Percentiles rank a stretch among this genome's conserved stretches.
These are phyloP conservation scores for Calonectria pseudoreteaudii DNA, from an alignment of 2,329 filamentous ascomycete species.

Conservation along the genomic window DNA sequence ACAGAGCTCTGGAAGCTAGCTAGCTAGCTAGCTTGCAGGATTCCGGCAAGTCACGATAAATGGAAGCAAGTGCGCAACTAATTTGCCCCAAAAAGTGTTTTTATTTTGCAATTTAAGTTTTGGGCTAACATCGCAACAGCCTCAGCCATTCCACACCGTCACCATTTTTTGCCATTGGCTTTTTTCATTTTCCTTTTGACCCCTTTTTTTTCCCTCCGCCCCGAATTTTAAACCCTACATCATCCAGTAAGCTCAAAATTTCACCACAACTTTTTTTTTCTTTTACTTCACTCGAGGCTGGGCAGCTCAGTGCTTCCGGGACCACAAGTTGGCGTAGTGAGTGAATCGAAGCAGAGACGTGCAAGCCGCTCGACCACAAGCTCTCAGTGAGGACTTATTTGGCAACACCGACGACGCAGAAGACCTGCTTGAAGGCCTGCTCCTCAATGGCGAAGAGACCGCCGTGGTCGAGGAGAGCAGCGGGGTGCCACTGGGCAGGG, in stretches of 20 bases:
- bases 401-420: slow-evolving; percentile 43
- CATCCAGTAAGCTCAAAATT: neutral
- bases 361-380: neutral
- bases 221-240: neutral
- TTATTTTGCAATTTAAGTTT: slow-evolving; percentile 3
- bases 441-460: slow-evolving; percentile 53
- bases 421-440: slow-evolving; percentile 51
- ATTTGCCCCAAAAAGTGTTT: slow-evolving; percentile 1
- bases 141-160: neutral
- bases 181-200: neutral
- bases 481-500: slow-evolving; percentile 51
- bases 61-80: neutral
- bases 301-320: neutral
- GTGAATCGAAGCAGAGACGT: neutral
- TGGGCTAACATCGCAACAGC: neutral
- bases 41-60: neutral
- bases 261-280: neutral
- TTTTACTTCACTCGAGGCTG: too few relatives aligned
- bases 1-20: too few relatives aligned
- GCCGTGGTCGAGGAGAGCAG: slow-evolving; percentile 50
- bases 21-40: too few relatives aligned
- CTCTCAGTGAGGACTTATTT: slow-evolving; percentile 43
- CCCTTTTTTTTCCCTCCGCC: neutral
- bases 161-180: neutral
- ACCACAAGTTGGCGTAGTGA: neutral